Base-by-base conservation (phyloP, 352 stramenopile genomes). In the Phytophthora foliorum region DNA sequence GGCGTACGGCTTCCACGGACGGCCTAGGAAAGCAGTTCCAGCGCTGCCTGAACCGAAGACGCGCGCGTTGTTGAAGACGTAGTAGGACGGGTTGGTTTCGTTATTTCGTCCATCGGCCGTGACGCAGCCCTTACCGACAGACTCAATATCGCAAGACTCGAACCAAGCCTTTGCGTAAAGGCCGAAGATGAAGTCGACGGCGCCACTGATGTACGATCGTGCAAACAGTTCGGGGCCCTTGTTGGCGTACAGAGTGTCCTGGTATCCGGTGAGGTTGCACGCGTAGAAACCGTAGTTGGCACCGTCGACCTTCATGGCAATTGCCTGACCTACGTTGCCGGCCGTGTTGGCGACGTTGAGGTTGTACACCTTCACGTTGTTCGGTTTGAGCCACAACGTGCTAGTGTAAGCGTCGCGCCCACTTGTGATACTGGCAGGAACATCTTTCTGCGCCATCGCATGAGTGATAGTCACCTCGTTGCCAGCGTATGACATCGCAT, bases 401-500 rank as follows among this genome's bases (percentile, higher is more conserved):
- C 22, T 57, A 11, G 63, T 71, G 46, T 60, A 49, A 32, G 65
- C 63, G 14, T 71, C 65, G 16, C 63, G 63, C 29, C 31, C 54
- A 29, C 59, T 60, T 4, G 29, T 60, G 22, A 71, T 44, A 17
- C 22, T 58, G 29, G 63, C 46, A 9, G 63, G 63, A 6, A 71
- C 57, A 25, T 71, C 63, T n/a, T 56, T 71, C 27, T 71, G 55
- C 3, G 63, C 55, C 63, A 57, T 66, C 17, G 55, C 56, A 22
- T 71, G 63, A 29, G 55, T 66, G 31, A 71, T 71, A 13, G 63
- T 66, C 21, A 71, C 63, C 24, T 71, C 17, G 31, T 71, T 71
- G 4, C 36, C 39, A 66, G 63, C 16, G 46, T 71, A 71, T 38
- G 44, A 64, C 3, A 50, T 59, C 0, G 62, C 41, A 8, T 70